These are phyloP conservation scores for Tuber umbilicatum DNA, from an alignment of 495 filamentous ascomycete species.

Conservation along the genomic window DNA sequence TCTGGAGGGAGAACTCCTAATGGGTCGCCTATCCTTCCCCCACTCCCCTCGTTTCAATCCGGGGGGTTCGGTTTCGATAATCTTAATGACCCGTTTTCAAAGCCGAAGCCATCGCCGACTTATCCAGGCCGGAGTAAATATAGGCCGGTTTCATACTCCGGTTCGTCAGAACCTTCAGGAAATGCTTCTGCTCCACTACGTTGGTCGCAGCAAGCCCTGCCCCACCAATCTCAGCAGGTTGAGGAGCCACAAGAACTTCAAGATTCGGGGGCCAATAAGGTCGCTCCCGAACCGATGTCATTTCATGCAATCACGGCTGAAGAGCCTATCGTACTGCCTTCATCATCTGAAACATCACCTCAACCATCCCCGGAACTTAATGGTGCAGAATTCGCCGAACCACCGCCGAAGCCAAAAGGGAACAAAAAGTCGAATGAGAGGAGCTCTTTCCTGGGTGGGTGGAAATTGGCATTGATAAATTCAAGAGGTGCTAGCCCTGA, in stretches of 20 bases:
- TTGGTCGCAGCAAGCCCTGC: neutral
- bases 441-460: slow-evolving; percentile 35
- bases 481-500: slow-evolving; percentile 8
- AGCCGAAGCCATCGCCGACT: slow-evolving; percentile 25
- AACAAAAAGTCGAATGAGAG: slow-evolving; percentile 30
- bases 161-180: slow-evolving; percentile 8
- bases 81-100: slow-evolving; percentile 10
- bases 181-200: slow-evolving; percentile 6
- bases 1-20: slow-evolving; percentile 24
- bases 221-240: slow-evolving; percentile 12
- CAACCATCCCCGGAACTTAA: slow-evolving; percentile 10
- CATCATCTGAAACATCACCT: slow-evolving; percentile 30
- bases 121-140: slow-evolving; percentile 26
- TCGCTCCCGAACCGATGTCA: neutral
- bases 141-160: neutral
- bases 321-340: slow-evolving; percentile 37
- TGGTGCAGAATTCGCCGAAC: slow-evolving; percentile 17
- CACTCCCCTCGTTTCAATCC: slow-evolving; percentile 37
- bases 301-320: slow-evolving; percentile 38
- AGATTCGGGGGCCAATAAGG: neutral
- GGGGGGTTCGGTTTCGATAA: slow-evolving; percentile 38
- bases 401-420: slow-evolving; percentile 14
- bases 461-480: slow-evolving; percentile 40
- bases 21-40: slow-evolving; percentile 39
- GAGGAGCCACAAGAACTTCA: slow-evolving; percentile 23